Evolutionary conservation across 805 yeast genomes (phyloP), one percentile per base, ranked within the genome.

Genomic region (Metschnikowia kunwiensis): DNA sequence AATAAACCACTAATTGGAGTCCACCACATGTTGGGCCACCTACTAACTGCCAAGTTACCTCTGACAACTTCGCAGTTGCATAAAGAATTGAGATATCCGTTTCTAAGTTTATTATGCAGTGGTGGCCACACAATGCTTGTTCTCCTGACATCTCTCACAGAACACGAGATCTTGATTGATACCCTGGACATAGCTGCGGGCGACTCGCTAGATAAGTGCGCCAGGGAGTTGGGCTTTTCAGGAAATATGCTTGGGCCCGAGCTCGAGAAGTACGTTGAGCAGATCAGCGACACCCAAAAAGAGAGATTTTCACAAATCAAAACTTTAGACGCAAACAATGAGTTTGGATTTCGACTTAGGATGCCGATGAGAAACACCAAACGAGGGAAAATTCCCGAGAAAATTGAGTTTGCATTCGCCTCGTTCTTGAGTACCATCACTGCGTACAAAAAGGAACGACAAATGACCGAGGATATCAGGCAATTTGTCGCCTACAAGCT

Each of bases 121-220:
- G 98, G 98, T 0, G 98, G 98, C 0, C 98, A 93, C 54, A 89
- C 97, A 0, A 79, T 87, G 79, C 63, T 89, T 17, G 95, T 91
- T 1, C 65, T 77, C 6, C 81, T 89, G 37, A 62, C 58, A 20
- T 63, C 81, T 12, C 49, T 87, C 1, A 43, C 68, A 0, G 72
- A 82, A 2, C 98, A 93, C 62, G 79, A 78, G 40, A 74, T 91
- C 1, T 56, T 87, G 4, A 77, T 82, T 14, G 74, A 88, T 50
- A 85, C 95, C 0, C 61, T 78, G 13, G 98, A 89, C 54, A 84
- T 87, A 19, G 97, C 98, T 0, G 83, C 83, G 3, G 98, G 98
- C 0, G 96, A 91, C 58, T 83, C 96, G 0, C 59, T 93, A 15
- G 98, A 93, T 58, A 91, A 91, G 60, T 86, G 95, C 55, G 95